Conservation (phyloP, 148 eudicot genomes). For the Talinum fruticosum region DNA sequence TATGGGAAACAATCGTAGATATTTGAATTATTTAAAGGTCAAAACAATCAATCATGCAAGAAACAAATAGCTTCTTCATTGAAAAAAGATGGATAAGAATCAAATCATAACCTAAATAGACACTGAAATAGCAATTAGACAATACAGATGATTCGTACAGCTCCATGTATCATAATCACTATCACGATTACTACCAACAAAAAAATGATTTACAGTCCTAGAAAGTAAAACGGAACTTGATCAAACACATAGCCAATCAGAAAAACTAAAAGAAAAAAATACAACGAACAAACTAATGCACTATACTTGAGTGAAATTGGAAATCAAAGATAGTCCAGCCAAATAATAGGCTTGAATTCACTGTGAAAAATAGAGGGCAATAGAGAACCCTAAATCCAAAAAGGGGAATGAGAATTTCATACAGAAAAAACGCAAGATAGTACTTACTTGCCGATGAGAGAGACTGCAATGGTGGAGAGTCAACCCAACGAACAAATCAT, state of each 20-base stretch:
- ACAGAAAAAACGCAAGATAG: neutral
- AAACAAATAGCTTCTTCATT: neutral
- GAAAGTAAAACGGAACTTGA: neutral
- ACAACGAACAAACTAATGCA: neutral
- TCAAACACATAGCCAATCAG: neutral
- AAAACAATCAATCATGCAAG: neutral
- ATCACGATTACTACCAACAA: neutral
- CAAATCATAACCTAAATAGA: neutral
- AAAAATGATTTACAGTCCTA: neutral
- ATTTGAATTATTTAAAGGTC: neutral
- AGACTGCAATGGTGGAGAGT: neutral
- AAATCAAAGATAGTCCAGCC: neutral
- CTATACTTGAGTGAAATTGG: neutral
- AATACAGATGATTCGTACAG: neutral
- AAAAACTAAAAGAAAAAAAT: neutral
- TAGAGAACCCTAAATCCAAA: neutral
- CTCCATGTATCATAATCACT: neutral
- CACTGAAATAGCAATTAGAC: neutral
- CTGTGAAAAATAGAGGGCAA: neutral
- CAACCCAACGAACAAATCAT: neutral
- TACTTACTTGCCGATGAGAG: conserved; percentile 12
- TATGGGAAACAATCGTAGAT: neutral
- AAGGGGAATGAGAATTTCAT: neutral
- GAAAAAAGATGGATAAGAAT: neutral
- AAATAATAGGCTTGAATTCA: conserved; percentile 3